Conservation (phyloP, 306 rosid genomes). For the Comarum palustre region DNA sequence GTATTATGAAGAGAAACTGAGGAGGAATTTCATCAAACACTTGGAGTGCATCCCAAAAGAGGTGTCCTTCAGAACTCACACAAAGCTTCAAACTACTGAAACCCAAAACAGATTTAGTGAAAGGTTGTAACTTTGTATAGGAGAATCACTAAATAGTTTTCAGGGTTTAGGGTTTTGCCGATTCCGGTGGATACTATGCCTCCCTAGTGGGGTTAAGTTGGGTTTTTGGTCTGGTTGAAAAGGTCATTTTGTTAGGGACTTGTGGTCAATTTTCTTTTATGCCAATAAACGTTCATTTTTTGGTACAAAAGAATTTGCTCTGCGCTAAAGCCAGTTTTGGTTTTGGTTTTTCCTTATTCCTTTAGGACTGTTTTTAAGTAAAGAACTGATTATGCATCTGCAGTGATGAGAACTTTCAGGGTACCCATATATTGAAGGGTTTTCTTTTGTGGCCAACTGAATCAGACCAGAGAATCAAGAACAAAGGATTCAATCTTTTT, state of each 20-base stretch:
- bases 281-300: neutral
- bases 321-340: too few relatives aligned
- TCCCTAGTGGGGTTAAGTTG: neutral
- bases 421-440: neutral
- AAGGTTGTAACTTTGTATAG: neutral
- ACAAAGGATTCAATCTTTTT: neutral
- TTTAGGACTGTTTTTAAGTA: too few relatives aligned
- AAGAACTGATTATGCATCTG: neutral
- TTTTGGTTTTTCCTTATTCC: too few relatives aligned
- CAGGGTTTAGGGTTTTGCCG: conserved; percentile 13
- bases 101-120: neutral
- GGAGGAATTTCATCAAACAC: conserved; percentile 29
- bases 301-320: neutral
- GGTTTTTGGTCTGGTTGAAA: neutral
- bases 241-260: neutral
- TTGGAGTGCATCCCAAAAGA: conserved; percentile 9
- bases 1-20: neutral
- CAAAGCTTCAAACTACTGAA: neutral
- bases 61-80: neutral
- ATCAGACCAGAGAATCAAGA: neutral
- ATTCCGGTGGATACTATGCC: neutral
- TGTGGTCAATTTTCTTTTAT: neutral
- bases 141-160: neutral
- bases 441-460: neutral
- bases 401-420: neutral